Conservation (phyloP, 106 monocot species). For the Allium fistulosum region DNA sequence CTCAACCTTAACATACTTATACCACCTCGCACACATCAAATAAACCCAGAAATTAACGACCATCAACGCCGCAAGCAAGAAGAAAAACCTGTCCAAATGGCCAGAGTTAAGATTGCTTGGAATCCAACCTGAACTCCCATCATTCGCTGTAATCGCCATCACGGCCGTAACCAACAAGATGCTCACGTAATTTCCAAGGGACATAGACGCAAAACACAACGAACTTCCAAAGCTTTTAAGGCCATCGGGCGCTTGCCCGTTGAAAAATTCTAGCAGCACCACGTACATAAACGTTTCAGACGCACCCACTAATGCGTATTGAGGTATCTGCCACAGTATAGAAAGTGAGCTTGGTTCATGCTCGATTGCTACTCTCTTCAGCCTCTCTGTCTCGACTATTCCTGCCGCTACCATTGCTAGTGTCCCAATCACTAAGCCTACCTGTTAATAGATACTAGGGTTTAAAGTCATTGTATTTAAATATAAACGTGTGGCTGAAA, state of each 20-base stretch:
- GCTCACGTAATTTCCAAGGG: conserved; percentile 70
- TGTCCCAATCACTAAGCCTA: conserved; percentile 40
- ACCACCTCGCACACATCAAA: conserved; percentile 53
- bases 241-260: conserved; percentile 52
- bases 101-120: conserved; percentile 61
- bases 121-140: conserved; percentile 45
- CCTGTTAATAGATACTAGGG: neutral
- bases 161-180: conserved; percentile 52
- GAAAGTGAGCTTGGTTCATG: conserved; percentile 28
- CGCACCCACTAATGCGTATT: conserved; percentile 47
- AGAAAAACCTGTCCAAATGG: conserved; percentile 70
- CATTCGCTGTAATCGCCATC: conserved; percentile 16
- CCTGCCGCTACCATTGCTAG: conserved; percentile 49
- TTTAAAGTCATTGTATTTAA: too few species aligned
- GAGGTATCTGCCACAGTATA: conserved; percentile 57
- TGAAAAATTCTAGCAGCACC: conserved; percentile 58
- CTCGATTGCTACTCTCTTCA: conserved; percentile 8
- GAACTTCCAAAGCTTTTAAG: conserved; percentile 67
- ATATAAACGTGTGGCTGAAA: too few species aligned
- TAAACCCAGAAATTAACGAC: conserved; percentile 35
- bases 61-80: conserved; percentile 53
- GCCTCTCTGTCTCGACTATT: conserved; percentile 28
- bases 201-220: conserved; percentile 61
- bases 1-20: conserved; percentile 35
- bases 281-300: conserved; percentile 68